These are phyloP conservation scores for Raphanus raphanistrum DNA, from an alignment of 345 rosid species.

Conservation along the genomic window DNA sequence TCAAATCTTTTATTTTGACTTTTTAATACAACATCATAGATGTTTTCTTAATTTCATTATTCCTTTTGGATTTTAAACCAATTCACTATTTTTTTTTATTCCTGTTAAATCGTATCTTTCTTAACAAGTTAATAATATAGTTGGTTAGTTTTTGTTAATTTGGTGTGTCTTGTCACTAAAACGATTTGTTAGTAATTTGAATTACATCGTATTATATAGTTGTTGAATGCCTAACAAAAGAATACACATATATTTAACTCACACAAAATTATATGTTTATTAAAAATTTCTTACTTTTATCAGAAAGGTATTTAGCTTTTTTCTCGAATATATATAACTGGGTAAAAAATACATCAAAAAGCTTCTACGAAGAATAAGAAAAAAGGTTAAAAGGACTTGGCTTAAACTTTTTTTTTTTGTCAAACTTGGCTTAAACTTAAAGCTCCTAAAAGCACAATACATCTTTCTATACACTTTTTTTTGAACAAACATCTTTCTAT, in stretches of 20 bases:
- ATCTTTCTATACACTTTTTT: conserved; percentile 25
- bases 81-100: too few relatives aligned
- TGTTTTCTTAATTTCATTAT: too few relatives aligned
- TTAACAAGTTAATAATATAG: not conserved
- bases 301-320: conserved; percentile 37
- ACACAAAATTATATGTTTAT: not conserved
- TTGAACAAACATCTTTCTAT: conserved; percentile 15
- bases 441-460: conserved; percentile 28
- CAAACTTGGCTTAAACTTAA: conserved; percentile 31
- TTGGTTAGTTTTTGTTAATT: not conserved
- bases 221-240: conserved; percentile 10
- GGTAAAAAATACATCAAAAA: conserved; percentile 28
- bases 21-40: too few relatives aligned
- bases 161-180: not conserved
- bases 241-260: not conserved
- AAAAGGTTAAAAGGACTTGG: conserved; percentile 31
- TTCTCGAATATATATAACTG: conserved; percentile 12
- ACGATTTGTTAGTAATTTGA: conserved; percentile 6
- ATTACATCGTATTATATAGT: conserved; percentile 2
- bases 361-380: conserved; percentile 31
- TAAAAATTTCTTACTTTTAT: not conserved
- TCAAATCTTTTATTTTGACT: too few relatives aligned
- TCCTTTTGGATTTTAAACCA: too few relatives aligned
- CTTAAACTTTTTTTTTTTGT: too few relatives aligned
- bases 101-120: not conserved